Conservation (phyloP, 2,329 filamentous ascomycete species). For the Claviceps maximensis region DNA sequence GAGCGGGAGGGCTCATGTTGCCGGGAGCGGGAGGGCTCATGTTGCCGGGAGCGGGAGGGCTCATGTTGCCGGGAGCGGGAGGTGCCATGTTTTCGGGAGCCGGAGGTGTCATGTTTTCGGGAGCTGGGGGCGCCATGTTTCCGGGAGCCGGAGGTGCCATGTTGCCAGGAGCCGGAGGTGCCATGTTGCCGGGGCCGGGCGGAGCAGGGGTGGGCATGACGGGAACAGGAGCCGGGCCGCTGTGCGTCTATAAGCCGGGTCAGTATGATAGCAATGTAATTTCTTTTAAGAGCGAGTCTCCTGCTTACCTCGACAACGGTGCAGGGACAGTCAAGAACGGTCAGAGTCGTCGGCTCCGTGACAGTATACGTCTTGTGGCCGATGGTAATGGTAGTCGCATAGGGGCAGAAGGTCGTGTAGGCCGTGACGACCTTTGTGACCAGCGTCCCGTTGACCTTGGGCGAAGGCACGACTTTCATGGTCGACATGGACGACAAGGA, state of each 20-base stretch:
- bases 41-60: background rate
- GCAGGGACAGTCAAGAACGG: constrained; percentile 42
- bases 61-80: background rate
- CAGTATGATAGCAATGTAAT: no score
- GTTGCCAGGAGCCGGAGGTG: background rate
- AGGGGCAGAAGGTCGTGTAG: constrained; percentile 29
- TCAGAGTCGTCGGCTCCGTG: constrained; percentile 39
- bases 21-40: background rate
- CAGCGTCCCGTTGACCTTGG: background rate
- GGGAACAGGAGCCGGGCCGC: background rate
- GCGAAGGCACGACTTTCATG: background rate
- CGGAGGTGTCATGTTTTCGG: no score
- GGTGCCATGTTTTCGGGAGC: background rate
- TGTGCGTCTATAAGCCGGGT: no score
- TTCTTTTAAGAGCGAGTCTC: background rate
- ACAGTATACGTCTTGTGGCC: constrained; percentile 39
- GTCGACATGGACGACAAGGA: background rate
- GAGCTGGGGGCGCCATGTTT: no score
- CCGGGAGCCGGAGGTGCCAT: background rate
- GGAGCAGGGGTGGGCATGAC: background rate
- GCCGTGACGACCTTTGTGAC: constrained; percentile 22
- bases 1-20: background rate
- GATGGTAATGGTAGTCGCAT: constrained; percentile 38
- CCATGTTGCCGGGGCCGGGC: background rate
- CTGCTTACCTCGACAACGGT: constrained; percentile 23